Base-by-base conservation (phyloP, 2,329 filamentous ascomycete species). In the Leptosphaerulina australis region DNA sequence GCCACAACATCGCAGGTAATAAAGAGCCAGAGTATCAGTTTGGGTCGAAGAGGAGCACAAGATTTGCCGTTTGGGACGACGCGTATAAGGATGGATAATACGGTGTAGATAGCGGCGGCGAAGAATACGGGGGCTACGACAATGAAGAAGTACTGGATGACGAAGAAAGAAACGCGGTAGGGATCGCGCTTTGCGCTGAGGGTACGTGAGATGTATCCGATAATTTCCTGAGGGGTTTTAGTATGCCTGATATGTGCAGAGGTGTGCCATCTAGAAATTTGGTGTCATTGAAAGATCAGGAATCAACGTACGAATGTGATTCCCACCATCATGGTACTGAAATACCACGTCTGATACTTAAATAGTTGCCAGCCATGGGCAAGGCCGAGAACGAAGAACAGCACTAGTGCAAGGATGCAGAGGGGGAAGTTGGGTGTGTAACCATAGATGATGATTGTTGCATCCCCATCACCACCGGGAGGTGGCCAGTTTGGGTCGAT, bases 101-200 rank as follows among this genome's bases (percentile, higher is more conserved):
- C 71, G n/a, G 79, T 79, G 71, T 83, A 84, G 39, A 83, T 79
- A 0, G 77, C 76, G 0, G 82, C 82, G 12, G 79, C 76, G 66
- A 83, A 77, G 60, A 84, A 81, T 28, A 84, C 82, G 1, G 82
- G 82, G 0, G 81, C 81, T 0, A 80, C 79, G 53, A 84, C 81
- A 64, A 84, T 82, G 73, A 82, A 82, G 73, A 84, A 84, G 71
- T 83, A 84, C 61, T 83, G 80, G 35, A 82, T 68, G 29, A 84
- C 79, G 56, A 84, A 84, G 71, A 77, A 83, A 28, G 78, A 68
- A 12, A 83, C 73, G 52, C 77, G 72, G 64, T 83, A 83, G 0
- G 81, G 81, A 53, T 83, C 74, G 34, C 76, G 69, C 55, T 76
- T 44, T 20, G 61, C 50, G 36, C 47, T 56, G 10, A 81, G 69